phyloP scores from a whole-genome alignment of 176 grass and related monocot species.

The Miscanthus lutarioriparius region DNA sequence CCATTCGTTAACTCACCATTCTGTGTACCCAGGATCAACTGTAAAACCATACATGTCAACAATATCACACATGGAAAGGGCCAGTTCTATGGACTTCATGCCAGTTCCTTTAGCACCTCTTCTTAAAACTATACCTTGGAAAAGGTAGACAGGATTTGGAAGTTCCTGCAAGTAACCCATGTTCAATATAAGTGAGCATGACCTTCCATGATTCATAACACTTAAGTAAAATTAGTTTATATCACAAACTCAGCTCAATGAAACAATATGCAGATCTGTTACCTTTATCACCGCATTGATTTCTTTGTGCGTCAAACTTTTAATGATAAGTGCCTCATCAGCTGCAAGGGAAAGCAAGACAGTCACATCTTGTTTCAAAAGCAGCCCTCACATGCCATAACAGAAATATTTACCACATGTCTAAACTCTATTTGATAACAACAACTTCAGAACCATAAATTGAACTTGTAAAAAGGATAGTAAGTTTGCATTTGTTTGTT shows the following conservation, averaged over 20 bases:
- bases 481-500: neutral
- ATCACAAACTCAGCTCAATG: slow-evolving; percentile 26
- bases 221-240: slow-evolving; percentile 5
- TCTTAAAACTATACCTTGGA: slow-evolving; percentile 96
- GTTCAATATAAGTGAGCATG: slow-evolving; percentile 26
- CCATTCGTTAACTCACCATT: slow-evolving; percentile 64
- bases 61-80: slow-evolving; percentile 96
- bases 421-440: neutral
- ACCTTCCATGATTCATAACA: slow-evolving; percentile 8
- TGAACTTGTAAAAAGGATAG: neutral
- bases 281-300: slow-evolving; percentile 91
- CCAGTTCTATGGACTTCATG: slow-evolving; percentile 96
- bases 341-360: slow-evolving; percentile 52
- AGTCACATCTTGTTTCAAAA: slow-evolving; percentile 25
- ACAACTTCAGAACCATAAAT: neutral
- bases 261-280: slow-evolving; percentile 26
- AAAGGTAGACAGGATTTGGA: slow-evolving; percentile 94
- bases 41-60: slow-evolving; percentile 94
- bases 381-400: neutral
- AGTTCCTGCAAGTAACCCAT: slow-evolving; percentile 66
- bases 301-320: slow-evolving; percentile 88
- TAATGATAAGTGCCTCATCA: slow-evolving; percentile 96
- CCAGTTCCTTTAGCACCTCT: slow-evolving; percentile 97
- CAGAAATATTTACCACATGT: neutral
- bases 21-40: slow-evolving; percentile 93